phyloP scores from a whole-genome alignment of 345 rosid genomes.

The Eucalyptus tenuipes region DNA sequence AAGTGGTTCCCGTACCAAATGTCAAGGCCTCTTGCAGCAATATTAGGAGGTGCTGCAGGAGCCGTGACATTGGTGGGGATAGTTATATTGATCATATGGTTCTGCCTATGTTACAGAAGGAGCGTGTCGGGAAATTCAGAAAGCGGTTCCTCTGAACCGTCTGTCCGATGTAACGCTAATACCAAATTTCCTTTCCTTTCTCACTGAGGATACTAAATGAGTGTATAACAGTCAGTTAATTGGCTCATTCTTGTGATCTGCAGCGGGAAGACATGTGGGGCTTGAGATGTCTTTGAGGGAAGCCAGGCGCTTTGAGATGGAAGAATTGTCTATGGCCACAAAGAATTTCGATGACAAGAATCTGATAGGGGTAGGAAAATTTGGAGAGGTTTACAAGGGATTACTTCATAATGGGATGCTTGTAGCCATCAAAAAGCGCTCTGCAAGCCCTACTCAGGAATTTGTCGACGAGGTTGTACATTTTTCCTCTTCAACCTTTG shows the following conservation, averaged over 20 bases:
- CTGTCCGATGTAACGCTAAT: conserved; percentile 42
- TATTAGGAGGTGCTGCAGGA: conserved; percentile 95
- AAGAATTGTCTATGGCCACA: conserved; percentile 77
- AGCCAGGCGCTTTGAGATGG: conserved; percentile 74
- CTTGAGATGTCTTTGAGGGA: conserved; percentile 61
- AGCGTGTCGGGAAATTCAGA: conserved; percentile 63
- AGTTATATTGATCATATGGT: conserved; percentile 41
- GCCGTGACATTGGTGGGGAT: conserved; percentile 68
- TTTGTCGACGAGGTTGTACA: conserved; percentile 67
- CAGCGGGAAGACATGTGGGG: conserved; percentile 58
- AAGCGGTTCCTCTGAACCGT: conserved; percentile 75
- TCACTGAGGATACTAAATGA: background rate
- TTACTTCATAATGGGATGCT: conserved; percentile 86
- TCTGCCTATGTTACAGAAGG: conserved; percentile 34
- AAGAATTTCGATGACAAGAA: conserved; percentile 61
- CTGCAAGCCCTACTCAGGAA: conserved; percentile 61
- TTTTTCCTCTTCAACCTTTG: background rate
- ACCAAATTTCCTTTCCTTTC: background rate
- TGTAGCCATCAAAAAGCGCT: conserved; percentile 84
- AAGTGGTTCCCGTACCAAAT: conserved; percentile 54
- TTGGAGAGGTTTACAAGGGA: conserved; percentile 88
- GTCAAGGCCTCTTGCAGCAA: conserved; percentile 80
- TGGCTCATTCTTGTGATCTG: background rate
- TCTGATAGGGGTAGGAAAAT: conserved; percentile 81
- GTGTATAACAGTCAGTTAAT: background rate